Percentiles rank a stretch among this genome's conserved stretches.
phyloP scores from a whole-genome alignment of 129 eudicot genomes.

The Centaurea solstitialis region DNA sequence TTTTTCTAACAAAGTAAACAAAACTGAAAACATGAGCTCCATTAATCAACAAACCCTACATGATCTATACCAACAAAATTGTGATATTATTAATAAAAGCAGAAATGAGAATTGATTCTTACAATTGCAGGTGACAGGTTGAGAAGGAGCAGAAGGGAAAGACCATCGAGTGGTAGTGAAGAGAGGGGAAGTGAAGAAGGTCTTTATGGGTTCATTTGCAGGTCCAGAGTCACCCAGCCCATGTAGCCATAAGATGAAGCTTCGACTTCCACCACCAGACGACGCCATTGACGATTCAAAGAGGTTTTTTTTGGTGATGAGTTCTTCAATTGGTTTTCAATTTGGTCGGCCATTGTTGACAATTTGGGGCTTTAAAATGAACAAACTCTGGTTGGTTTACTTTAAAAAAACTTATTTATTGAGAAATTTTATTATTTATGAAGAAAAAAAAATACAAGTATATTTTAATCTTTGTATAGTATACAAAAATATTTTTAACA shows the following conservation, averaged over 20 bases:
- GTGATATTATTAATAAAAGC: not conserved
- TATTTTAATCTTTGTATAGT: no score
- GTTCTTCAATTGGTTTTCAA: no score
- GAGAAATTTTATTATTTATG: no score
- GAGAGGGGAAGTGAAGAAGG: constrained; percentile 72
- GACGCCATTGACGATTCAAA: constrained; percentile 64
- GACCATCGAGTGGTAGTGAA: constrained; percentile 76
- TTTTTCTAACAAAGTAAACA: not conserved
- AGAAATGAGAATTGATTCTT: constrained; percentile 23
- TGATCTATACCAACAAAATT: not conserved
- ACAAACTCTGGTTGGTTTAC: no score
- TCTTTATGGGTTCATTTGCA: constrained; percentile 86
- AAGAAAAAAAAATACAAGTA: no score
- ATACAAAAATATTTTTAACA: no score
- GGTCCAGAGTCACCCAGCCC: constrained; percentile 98
- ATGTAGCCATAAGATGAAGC: constrained; percentile 90
- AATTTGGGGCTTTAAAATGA: not conserved
- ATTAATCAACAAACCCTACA: not conserved
- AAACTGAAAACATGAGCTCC: not conserved
- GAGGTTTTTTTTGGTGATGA: no score
- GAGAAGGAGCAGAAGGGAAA: constrained; percentile 91
- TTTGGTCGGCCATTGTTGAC: not conserved
- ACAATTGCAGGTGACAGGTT: constrained; percentile 91
- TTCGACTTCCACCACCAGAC: constrained; percentile 21
- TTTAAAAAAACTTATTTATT: no score